Base-by-base conservation (phyloP, 164 flowering plant species). In the Houttuynia cordata region DNA sequence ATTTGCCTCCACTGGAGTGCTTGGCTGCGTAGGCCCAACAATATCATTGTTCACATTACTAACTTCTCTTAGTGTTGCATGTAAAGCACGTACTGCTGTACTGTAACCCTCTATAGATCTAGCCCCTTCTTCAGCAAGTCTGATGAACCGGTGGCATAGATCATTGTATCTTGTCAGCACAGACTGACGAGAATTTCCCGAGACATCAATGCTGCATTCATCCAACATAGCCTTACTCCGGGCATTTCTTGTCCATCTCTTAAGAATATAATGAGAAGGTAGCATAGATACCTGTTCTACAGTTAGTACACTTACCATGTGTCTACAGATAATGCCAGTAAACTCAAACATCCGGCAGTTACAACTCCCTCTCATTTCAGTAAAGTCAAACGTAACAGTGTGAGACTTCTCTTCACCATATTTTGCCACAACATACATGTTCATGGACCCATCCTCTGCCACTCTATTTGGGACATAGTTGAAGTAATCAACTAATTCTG, bases 401-500 rank as follows among this genome's bases (percentile, higher is more conserved):
- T 63, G 53, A 8, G 57, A 39, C 17, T 56, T 24, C 30, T 22
- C 67, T 57, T 74, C 79, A 22, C 78, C 82, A 62, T 53, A 75
- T 67, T 75, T 76, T 17, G 78, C 68, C 9, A 74, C 78, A 30
- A 62, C 61, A 59, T 76, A 76, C 19, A 62, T 73, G 41, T 69
- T 63, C 17, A 62, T 41, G 34, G 59, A 42, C 42, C 68, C 73
- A 8, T 62, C 71, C 25, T 69, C 72, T 21, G 71, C 73, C 7
- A 65, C 41, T 67, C 70, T 73, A 60, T 71, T 69, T 37, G 76
- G 79, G 56, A 68, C 42, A 58, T 69, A 73, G 64, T 72, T 70
- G 58, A 79, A 65, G 37, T 76, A 71, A 61, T 67, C 79, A 63
- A 75, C 70, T 60, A 80, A 53, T 63, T 82, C 83, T 34, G 64